Evolutionary conservation across 2,329 filamentous ascomycete genomes (phyloP), one percentile per base, ranked within the genome.

Genomic region (Phialemonium atrogriseum): DNA sequence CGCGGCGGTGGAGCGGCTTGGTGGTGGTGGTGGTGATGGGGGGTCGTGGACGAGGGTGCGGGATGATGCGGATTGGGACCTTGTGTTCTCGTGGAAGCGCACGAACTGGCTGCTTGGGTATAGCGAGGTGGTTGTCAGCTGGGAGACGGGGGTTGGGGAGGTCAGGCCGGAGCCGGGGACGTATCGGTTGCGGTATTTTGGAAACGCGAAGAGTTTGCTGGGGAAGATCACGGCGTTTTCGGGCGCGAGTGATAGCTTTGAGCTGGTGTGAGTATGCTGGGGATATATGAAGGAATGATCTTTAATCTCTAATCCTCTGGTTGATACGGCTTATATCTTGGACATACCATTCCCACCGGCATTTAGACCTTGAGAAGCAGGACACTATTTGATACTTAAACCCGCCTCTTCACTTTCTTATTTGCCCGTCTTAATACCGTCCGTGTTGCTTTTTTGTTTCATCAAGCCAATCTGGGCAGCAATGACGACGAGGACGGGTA

Each of bases 181-280:
- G 39, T 94, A 94, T 56, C 65, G 86, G 21, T 58, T 94, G 25
- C 70, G 67, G 54, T 94, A 94, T 51, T 87, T 78, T 58, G 88
- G 88, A 0, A 84, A 94, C 58, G 67, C 73, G 12, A 94, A 86
- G 67, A 62, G 66, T 12, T 51, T 76, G 36, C 63, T 62, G 10
- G 84, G 80, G 0, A 57, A 50, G 9, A 74, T 91, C 24, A 73
- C 64, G 10, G 58, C 68, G 7, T 93, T 94, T 59, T 40, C 38
- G 15, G 53, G 55, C 14, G 40, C 36, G 14, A 56, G 47, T 34
- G 37, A 49, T 10, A 16, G 30, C 10, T 58, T 57, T 38, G 46
- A 40, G 7, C 27, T 55, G 37, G 38, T 33, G 11, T 42, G 32
- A 38, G 12, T 23, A 23, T 23, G n/a, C n/a, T n/a, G n/a, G n/a